phyloP scores from a whole-genome alignment of 2,329 filamentous ascomycete species.

The Chalara sp. region DNA sequence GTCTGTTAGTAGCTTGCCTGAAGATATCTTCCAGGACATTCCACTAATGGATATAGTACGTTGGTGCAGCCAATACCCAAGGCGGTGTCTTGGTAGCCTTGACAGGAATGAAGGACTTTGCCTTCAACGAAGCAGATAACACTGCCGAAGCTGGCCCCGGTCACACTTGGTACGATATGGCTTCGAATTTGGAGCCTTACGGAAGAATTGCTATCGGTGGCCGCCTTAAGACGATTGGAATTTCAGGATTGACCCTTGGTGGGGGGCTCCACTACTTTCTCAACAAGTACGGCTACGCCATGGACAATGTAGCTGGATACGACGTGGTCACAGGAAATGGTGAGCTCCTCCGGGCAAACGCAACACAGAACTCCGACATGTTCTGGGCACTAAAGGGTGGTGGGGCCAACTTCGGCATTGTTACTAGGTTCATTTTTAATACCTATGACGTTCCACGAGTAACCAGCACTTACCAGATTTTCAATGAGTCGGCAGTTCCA shows the following conservation, averaged over 20 bases:
- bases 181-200: not conserved
- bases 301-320: constrained; percentile 36
- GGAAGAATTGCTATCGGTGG: constrained; percentile 30
- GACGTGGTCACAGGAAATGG: constrained; percentile 27
- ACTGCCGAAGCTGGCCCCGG: constrained; percentile 5
- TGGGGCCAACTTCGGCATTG: constrained; percentile 21
- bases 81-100: constrained; percentile 6
- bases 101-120: not conserved
- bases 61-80: constrained; percentile 4
- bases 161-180: constrained; percentile 2
- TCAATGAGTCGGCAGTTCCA: not conserved
- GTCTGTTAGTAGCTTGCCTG: not conserved
- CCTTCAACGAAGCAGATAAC: not conserved
- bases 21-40: not conserved
- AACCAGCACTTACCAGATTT: not conserved
- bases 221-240: constrained; percentile 39
- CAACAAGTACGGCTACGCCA: constrained; percentile 36
- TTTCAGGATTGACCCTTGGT: constrained; percentile 36
- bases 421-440: constrained; percentile 23
- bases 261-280: constrained; percentile 21
- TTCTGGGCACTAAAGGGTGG: constrained; percentile 13
- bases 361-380: constrained; percentile 7
- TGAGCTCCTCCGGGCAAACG: constrained; percentile 4
- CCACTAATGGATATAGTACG: not conserved
- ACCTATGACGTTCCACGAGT: constrained; percentile 8